Evolutionary conservation across 2,329 filamentous ascomycete species (phyloP), one percentile per base, ranked within the genome.

Genomic region (Xylariaceae sp.): DNA sequence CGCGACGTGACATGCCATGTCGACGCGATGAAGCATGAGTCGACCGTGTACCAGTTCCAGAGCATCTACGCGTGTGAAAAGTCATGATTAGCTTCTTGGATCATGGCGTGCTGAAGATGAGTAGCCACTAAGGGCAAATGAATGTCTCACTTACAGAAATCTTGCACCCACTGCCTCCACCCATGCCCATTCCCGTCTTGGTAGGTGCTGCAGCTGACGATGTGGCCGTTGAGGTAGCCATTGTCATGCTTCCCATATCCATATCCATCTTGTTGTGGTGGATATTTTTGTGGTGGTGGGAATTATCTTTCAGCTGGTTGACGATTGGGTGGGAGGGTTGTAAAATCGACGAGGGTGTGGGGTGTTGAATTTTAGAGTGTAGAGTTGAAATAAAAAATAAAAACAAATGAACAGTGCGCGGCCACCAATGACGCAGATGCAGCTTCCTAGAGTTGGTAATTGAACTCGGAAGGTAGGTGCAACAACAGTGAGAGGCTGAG

Each of bases 41-140:
- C 85, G 69, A 89, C 77, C 2, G 86, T 88, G 71, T 89, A 80
- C 87, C 88, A 90, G 72, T 91, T 92, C 88, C 89, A 91, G 41
- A 90, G 77, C 89, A 91, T 92, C 87, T 90, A 54, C 6, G 2
- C 1, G 10, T 40, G 23, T 18, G 19, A 9, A 44, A 44, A 14
- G 37, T 2, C 1, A 40, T 12, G 48, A 20, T 61, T 56, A 64
- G 57, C 20, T 21, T 23, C 29, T 43, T 14, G 23, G 23, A 16
- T 19, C 19, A 41, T 41, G 49, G 57, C 46, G 18, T 26, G 2
- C 16, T 43, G n/a, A 21, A 52, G 44, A n/a, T 32, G 61, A 58
- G 32, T 7, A 37, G 32, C 32, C 29, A 61, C 51, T 29, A 37
- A 52, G 29, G 49, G 48, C 48, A 68, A 79, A 73, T 26, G 59